These are phyloP conservation scores for Amaranthus palmeri DNA, from an alignment of 148 eudicot species.

Conservation along the genomic window DNA sequence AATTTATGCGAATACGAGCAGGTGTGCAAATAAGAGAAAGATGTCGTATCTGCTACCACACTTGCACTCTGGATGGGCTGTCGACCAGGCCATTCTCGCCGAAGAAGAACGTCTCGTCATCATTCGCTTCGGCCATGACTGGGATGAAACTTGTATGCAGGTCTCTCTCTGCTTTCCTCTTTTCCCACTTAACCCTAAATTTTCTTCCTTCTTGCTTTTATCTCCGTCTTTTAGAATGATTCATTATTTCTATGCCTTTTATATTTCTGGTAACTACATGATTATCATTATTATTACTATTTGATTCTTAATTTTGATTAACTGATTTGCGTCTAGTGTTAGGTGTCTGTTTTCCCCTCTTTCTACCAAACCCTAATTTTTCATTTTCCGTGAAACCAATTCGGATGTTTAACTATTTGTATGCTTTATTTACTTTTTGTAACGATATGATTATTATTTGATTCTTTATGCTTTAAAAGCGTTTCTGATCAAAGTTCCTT, in stretches of 20 bases:
- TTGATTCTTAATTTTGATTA: neutral
- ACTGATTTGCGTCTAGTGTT: neutral
- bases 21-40: neutral
- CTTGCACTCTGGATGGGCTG: conserved; percentile 86
- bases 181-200: conserved; percentile 3
- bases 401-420: too few species aligned
- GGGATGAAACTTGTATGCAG: conserved; percentile 95
- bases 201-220: neutral
- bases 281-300: neutral
- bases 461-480: too few species aligned
- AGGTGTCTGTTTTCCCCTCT: neutral
- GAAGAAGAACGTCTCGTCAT: conserved; percentile 90
- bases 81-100: conserved; percentile 79
- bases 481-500: too few species aligned
- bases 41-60: conserved; percentile 86
- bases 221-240: too few species aligned
- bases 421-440: too few species aligned
- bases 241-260: neutral
- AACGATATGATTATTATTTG: too few species aligned
- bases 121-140: conserved; percentile 87
- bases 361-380: neutral
- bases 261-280: neutral
- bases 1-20: too few species aligned
- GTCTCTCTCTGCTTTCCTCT: conserved; percentile 14
- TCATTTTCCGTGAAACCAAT: too few species aligned